Conservation (phyloP, 495 filamentous ascomycete species). For the Neurospora sp. region DNA sequence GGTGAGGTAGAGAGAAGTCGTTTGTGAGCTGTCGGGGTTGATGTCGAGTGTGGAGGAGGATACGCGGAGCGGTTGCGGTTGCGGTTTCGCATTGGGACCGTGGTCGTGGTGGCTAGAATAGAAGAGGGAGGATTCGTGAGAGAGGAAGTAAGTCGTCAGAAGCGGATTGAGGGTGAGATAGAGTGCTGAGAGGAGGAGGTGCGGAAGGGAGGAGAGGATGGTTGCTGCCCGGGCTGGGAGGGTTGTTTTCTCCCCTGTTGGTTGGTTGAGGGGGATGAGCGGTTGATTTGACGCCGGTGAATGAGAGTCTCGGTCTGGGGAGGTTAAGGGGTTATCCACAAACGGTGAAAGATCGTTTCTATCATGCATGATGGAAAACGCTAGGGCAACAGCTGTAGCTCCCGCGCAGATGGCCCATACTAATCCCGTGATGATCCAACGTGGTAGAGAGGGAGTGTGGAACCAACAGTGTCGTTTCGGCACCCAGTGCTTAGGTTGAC, state of each 20-base stretch:
- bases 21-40: slow-evolving; percentile 23
- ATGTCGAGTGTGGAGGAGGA: slow-evolving; percentile 20
- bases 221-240: slow-evolving; percentile 6
- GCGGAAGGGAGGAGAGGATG: slow-evolving; percentile 26
- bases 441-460: slow-evolving; percentile 24
- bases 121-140: slow-evolving; percentile 34
- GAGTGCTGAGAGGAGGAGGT: slow-evolving; percentile 29
- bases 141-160: slow-evolving; percentile 30
- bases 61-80: slow-evolving; percentile 25
- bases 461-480: slow-evolving; percentile 33
- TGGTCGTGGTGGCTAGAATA: slow-evolving; percentile 1
- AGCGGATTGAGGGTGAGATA: slow-evolving; percentile 33
- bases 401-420: slow-evolving; percentile 19
- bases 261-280: not conserved
- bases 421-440: slow-evolving; percentile 22
- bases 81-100: not conserved
- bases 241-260: not conserved
- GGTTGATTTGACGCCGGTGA: not conserved
- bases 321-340: slow-evolving; percentile 3
- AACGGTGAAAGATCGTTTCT: slow-evolving; percentile 20
- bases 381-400: slow-evolving; percentile 24
- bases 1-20: slow-evolving; percentile 29
- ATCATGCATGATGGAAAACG: slow-evolving; percentile 12
- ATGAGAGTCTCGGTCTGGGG: not conserved
- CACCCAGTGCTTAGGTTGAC: slow-evolving; percentile 26